Base-by-base conservation (phyloP, 192 early-diverging fungal genomes). In the Glomus cerebriforme region DNA sequence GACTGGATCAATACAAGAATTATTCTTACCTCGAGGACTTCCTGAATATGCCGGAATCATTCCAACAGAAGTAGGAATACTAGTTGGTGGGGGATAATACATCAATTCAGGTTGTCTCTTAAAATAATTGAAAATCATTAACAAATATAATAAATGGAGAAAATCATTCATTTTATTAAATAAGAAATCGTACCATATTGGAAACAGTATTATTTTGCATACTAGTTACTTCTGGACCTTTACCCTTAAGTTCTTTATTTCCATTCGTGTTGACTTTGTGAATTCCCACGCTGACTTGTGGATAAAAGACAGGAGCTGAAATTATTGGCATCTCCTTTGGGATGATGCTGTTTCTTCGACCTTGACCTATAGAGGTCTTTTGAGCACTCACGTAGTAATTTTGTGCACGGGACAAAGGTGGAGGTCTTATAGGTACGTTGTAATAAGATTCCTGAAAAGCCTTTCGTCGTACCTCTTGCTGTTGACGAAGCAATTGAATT, bases 401-500 rank as follows among this genome's bases (percentile, higher is more conserved):
- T 54, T 54, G 47, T 24, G 24, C n/a, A 24, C 27, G n/a, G 26
- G 60, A 27, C 19, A 67, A 67, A 19, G 66, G 31, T 67, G 34
- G 34, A 22, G 22, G 34, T 19, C 34, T 17, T 35, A 67, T 22
- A 35, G 19, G 8, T 34, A 19, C 2, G 22, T 67, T 67, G 32
- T 67, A 67, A 67, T 27, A 67, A 37, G 22, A 22, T 5, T 31
- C 66, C 22, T 67, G 66, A 4, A 67, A 67, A 12, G 71, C 43
- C 13, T 24, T 24, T 47, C 47, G 45, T 13, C 75, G 35, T 31
- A 77, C 19, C 31, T 62, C 54, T 10, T 47, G 37, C 15, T 66
- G 63, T 29, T 77, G 75, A 19, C 75, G 32, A 15, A 66, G 12
- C 15, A 66, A 24, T 77, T 77, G 45, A 31, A 62, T 59, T 67